These are phyloP conservation scores for Lolium multiflorum DNA, from an alignment of 176 grass and related monocot genomes.

Conservation along the genomic window DNA sequence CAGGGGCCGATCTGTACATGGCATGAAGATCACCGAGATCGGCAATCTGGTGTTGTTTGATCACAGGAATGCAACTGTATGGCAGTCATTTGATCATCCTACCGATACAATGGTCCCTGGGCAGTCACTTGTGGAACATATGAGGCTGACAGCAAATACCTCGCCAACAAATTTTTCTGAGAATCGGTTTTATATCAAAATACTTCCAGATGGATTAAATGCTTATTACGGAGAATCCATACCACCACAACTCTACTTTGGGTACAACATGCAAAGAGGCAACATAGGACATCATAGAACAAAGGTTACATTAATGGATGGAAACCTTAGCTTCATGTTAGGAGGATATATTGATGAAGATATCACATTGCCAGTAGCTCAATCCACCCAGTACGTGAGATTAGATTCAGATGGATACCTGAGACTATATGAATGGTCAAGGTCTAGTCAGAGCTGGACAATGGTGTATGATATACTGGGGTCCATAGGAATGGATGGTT, in stretches of 20 bases:
- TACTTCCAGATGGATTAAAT: accelerated
- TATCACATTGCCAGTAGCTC: background rate
- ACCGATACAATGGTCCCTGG: background rate
- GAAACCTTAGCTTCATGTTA: background rate
- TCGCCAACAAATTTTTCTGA: background rate
- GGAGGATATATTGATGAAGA: background rate
- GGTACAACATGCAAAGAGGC: accelerated
- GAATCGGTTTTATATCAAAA: background rate
- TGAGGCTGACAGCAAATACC: background rate
- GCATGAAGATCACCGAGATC: background rate
- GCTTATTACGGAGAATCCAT: background rate
- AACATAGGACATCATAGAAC: background rate
- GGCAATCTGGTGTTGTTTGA: slow-evolving; percentile 14
- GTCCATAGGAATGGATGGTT: background rate
- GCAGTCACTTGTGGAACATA: background rate
- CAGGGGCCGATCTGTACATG: background rate
- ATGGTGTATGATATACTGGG: background rate
- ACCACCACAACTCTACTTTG: background rate
- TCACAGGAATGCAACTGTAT: background rate
- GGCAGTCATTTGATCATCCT: slow-evolving; percentile 8
- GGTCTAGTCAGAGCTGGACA: background rate
- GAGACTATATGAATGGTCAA: background rate
- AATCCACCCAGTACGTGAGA: background rate
- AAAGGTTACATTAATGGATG: background rate
- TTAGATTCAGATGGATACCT: background rate